These are phyloP conservation scores for Conticribra guillardii DNA, from an alignment of 108 stramenopile species.

Conservation along the genomic window DNA sequence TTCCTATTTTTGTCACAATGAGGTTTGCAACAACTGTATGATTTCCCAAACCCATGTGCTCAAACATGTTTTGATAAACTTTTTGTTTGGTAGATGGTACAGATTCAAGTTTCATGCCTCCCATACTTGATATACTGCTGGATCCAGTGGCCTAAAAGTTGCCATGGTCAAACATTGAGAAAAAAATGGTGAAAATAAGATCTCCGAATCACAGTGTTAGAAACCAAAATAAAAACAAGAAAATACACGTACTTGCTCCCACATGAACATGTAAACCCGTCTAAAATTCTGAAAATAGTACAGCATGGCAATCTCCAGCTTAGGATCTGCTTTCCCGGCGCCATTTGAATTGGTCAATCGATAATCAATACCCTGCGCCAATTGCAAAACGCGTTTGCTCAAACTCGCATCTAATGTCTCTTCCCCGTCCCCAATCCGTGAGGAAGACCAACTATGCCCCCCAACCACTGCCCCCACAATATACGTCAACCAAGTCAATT, in stretches of 20 bases:
- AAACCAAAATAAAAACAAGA: too few species aligned
- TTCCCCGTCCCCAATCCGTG: constrained; percentile 89
- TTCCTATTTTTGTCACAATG: constrained; percentile 95
- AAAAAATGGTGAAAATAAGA: neutral
- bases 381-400: constrained; percentile 86
- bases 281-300: constrained; percentile 93
- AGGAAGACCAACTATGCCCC: constrained; percentile 90
- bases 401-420: constrained; percentile 94
- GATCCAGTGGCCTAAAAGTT: constrained; percentile 30
- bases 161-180: neutral
- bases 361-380: constrained; percentile 89
- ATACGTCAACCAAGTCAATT: constrained; percentile 96
- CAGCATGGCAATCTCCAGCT: constrained; percentile 81
- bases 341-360: constrained; percentile 87
- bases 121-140: constrained; percentile 54
- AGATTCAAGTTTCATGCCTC: constrained; percentile 82
- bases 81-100: constrained; percentile 91
- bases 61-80: constrained; percentile 94
- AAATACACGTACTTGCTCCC: constrained; percentile 92
- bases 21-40: constrained; percentile 94
- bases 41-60: constrained; percentile 94
- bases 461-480: constrained; percentile 93
- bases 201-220: too few species aligned
- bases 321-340: constrained; percentile 69
- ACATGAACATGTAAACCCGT: constrained; percentile 96